These are phyloP conservation scores for Mortierella sp. DNA, from an alignment of 371 early-diverging fungal genomes.

Conservation along the genomic window DNA sequence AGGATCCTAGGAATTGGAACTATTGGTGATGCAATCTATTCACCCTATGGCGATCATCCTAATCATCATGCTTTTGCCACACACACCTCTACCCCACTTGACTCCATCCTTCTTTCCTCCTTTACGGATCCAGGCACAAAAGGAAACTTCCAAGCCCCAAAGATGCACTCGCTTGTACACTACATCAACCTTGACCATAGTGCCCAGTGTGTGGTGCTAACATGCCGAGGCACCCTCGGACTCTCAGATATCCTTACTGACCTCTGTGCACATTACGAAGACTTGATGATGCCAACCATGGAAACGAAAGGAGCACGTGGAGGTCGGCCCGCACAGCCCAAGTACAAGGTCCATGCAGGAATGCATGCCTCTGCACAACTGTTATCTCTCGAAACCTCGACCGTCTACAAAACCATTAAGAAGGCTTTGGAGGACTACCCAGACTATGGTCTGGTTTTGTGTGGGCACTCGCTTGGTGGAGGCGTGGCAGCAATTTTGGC, in stretches of 20 bases:
- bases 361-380: constrained; percentile 82
- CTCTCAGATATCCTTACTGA: constrained; percentile 90
- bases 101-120: constrained; percentile 76
- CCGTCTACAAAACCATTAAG: constrained; percentile 74
- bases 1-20: constrained; percentile 82
- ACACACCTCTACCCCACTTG: constrained; percentile 74
- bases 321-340: constrained; percentile 27
- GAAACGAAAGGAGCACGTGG: constrained; percentile 16
- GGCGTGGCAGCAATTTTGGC: constrained; percentile 81
- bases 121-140: constrained; percentile 64
- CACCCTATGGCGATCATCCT: constrained; percentile 66
- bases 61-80: constrained; percentile 82
- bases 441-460: constrained; percentile 81
- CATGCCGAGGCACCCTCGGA: constrained; percentile 92
- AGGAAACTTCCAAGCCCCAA: constrained; percentile 59
- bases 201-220: constrained; percentile 81
- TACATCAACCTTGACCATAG: constrained; percentile 88
- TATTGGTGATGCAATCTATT: constrained; percentile 63
- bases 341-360: constrained; percentile 78
- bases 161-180: constrained; percentile 83
- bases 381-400: constrained; percentile 71
- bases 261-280: constrained; percentile 83
- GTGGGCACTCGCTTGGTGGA: constrained; percentile 87
- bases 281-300: constrained; percentile 65
- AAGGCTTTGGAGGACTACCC: constrained; percentile 75